Base-by-base conservation (phyloP, 148 eudicot genomes). In the Diospyros kaki region DNA sequence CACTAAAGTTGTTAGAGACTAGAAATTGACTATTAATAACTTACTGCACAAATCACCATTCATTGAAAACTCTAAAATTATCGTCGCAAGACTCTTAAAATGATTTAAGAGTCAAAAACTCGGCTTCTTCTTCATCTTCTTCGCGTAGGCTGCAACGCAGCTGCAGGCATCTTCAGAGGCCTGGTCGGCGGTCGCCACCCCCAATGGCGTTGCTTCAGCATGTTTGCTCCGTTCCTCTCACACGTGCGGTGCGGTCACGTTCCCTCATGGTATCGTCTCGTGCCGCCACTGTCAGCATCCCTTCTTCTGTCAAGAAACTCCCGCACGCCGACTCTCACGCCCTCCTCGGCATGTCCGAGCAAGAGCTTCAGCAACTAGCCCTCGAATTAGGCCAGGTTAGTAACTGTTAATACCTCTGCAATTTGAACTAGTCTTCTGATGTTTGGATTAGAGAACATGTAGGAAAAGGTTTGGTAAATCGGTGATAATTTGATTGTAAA, bases 261-360 rank as follows among this genome's bases (percentile, higher is more conserved):
- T 76, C 87, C 46, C 52, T 80, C 28, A 54, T 81, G 4, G 9
- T 81, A 39, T 43, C 84, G 10, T 82, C 87, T 3, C 38, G 74
- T 64, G 15, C 76, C 62, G 63, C 78, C 56, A 44, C 73, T 28
- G 28, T 28, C 28, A 28, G 28, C 61, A 9, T 62, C 71, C 80
- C 79, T 56, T 55, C 79, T 52, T 77, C 66, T 56, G 63, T 46
- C 75, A 83, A 58, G 64, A 78, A 59, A 46, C 69, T 43, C 69
- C 79, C 54, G 64, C 68, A 68, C 72, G 81, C 44, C 13, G 87
- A 83, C 48, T 72, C 89, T 6, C 89, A 81, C 60, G 92, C 90
- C 70, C 94, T 96, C 58, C 91, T 96, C 52, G 98, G 99, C 75
- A 81, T 96, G 99, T 88, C 99, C 2, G 97, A 91, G 79, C 68